Base-by-base conservation (phyloP, 805 yeast species). In the Candida easanensis region DNA sequence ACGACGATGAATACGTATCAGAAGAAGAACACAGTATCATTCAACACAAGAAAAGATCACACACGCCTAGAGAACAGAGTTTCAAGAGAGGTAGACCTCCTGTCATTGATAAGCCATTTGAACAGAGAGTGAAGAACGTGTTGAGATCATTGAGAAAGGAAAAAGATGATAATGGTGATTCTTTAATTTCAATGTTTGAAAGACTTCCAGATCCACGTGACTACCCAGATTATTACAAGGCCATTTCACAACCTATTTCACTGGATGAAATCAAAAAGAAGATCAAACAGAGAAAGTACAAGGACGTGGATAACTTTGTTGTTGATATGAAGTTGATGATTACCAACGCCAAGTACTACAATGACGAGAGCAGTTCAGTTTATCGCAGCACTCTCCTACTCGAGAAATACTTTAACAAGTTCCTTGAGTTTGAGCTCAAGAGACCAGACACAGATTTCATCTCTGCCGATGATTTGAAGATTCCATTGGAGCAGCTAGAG, bases 1-100 rank as follows among this genome's bases (percentile, higher is more conserved):
- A 45, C 13, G 48, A 51, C 10, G 48, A 43, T 16, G 49, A 48
- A 11, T 51, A 33, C 33, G 44, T 38, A 26, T 44, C 40, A 8
- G 51, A 46, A 3, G 49, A 41, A 6, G 47, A 31, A 22, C 36
- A 38, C 35, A 33, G 42, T 36, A 33, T 28, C 3, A 2, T 39
- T 16, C 26, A 23, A 18, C 16, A 19, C 28, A 48, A 41, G 36
- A 45, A 43, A 38, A 40, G 46, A 23, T 28, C 48, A 4, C 34
- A 39, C 27, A 21, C 45, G 1, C 35, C 48, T 3, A 52, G 53
- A 26, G 63, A 58, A 8, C 57, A 52, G 30, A 49, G 62, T 5
- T 56, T 55, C 42, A 83, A 87, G 62, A 75, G 95, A 57, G 96
- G 96, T 16, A 75, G 96, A 54, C 96, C 97, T 5, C 96, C 96